phyloP scores from a whole-genome alignment of 768 basidiomycete genomes.

The Galerina sulciceps region DNA sequence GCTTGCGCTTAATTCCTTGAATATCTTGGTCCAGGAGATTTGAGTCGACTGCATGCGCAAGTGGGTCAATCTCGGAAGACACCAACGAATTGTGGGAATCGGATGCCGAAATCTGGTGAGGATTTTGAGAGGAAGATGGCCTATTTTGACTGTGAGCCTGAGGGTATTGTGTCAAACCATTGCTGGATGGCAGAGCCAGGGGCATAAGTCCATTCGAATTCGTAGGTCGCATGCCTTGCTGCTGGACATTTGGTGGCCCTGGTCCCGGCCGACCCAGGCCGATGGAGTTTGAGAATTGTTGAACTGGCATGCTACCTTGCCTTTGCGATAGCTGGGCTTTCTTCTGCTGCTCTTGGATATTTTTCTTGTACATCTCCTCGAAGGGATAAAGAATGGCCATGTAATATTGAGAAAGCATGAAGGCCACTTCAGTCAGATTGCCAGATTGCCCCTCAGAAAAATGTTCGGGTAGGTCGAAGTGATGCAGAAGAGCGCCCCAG shows the following conservation, averaged over 20 bases:
- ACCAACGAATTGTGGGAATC: slow-evolving; percentile 28
- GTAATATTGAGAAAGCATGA: slow-evolving; percentile 62
- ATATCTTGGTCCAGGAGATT: slow-evolving; percentile 60
- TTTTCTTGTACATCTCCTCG: slow-evolving; percentile 71
- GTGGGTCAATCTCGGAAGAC: slow-evolving; percentile 23
- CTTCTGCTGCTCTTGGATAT: slow-evolving; percentile 61
- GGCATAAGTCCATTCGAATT: slow-evolving; percentile 26
- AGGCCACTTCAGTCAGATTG: slow-evolving; percentile 53
- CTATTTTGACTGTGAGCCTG: slow-evolving; percentile 22
- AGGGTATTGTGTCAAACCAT: slow-evolving; percentile 26
- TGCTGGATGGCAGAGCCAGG: slow-evolving; percentile 25
- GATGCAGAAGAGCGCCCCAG: slow-evolving; percentile 58
- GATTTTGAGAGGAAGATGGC: slow-evolving; percentile 30
- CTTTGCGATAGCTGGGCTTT: slow-evolving; percentile 50
- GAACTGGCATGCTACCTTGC: slow-evolving; percentile 37
- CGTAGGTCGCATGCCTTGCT: slow-evolving; percentile 27
- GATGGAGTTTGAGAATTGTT: slow-evolving; percentile 24
- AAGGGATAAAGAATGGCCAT: slow-evolving; percentile 67
- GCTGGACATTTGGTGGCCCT: slow-evolving; percentile 30
- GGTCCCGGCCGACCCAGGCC: slow-evolving; percentile 28
- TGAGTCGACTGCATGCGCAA: slow-evolving; percentile 32
- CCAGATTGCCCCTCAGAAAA: slow-evolving; percentile 48
- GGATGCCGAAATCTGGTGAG: slow-evolving; percentile 33
- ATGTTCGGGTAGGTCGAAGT: slow-evolving; percentile 67
- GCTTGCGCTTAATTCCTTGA: slow-evolving; percentile 75